A percentile compares a stretch with the other conserved stretches of the same genome.
Conservation (phyloP, 768 basidiomycete species). For the Boletus vermiculosoides region DNA sequence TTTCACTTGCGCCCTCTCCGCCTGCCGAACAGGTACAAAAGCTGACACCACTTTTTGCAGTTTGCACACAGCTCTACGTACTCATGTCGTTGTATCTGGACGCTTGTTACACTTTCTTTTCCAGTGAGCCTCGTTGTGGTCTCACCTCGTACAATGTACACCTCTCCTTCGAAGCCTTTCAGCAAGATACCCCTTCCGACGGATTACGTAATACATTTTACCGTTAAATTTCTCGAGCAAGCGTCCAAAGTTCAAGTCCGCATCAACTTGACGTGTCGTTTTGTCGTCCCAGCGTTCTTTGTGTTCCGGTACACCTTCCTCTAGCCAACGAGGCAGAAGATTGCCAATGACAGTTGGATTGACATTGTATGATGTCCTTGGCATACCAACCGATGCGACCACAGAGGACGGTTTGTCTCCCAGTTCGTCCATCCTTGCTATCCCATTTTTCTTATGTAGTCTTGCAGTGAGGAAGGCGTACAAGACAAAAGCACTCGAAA, state of each 20-base stretch:
- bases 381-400: constrained; percentile 42
- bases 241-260: background rate
- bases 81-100: background rate
- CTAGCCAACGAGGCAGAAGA: background rate
- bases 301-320: background rate
- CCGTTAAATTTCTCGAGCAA: too few relatives aligned
- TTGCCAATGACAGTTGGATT: constrained; percentile 32
- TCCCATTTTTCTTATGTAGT: background rate
- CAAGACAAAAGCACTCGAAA: constrained; percentile 63
- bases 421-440: background rate
- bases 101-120: background rate
- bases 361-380: constrained; percentile 45
- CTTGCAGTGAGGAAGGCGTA: constrained; percentile 59
- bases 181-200: background rate
- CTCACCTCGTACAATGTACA: background rate
- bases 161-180: too few relatives aligned
- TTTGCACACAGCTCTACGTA: background rate
- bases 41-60: background rate
- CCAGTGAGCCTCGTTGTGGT: background rate
- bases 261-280: background rate
- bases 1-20: background rate
- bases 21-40: background rate
- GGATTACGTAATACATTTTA: background rate
- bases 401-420: constrained; percentile 49
- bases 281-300: background rate